Conservation (phyloP, 2,329 filamentous ascomycete species). For the Didymella pomorum region DNA sequence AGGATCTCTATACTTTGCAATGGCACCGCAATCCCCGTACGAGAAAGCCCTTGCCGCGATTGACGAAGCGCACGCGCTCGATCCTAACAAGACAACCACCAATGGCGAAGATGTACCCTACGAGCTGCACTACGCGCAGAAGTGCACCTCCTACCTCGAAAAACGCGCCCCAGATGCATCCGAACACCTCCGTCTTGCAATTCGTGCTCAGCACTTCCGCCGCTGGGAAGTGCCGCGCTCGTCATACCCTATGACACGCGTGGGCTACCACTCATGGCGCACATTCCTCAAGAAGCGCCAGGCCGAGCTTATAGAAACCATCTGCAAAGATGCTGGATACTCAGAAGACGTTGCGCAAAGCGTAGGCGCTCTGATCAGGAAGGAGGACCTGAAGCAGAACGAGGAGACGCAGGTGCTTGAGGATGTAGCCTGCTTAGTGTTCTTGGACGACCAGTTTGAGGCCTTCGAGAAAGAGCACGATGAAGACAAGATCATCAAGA, state of each 20-base stretch:
- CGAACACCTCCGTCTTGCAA: slow-evolving; percentile 74
- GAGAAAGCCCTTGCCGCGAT: slow-evolving; percentile 69
- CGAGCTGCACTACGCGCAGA: slow-evolving; percentile 81
- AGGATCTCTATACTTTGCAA: background rate
- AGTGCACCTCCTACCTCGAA: slow-evolving; percentile 78
- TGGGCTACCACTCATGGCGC: slow-evolving; percentile 83
- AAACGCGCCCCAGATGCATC: slow-evolving; percentile 68
- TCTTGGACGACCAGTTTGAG: slow-evolving; percentile 86
- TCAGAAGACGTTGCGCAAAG: slow-evolving; percentile 63
- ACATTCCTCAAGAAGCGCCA: slow-evolving; percentile 76
- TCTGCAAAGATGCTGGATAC: slow-evolving; percentile 63
- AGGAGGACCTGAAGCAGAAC: slow-evolving; percentile 73
- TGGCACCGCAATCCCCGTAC: slow-evolving; percentile 31
- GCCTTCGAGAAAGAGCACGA: slow-evolving; percentile 76
- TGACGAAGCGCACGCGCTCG: slow-evolving; percentile 74
- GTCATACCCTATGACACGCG: slow-evolving; percentile 75
- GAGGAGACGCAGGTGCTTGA: slow-evolving; percentile 78
- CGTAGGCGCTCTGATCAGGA: slow-evolving; percentile 76
- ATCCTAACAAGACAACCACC: slow-evolving; percentile 65
- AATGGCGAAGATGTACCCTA: slow-evolving; percentile 66
- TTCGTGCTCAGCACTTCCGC: slow-evolving; percentile 84
- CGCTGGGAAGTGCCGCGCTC: slow-evolving; percentile 83
- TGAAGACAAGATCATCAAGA: slow-evolving; percentile 76
- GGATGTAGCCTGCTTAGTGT: slow-evolving; percentile 87
- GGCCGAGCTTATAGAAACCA: slow-evolving; percentile 64